Evolutionary conservation across 768 basidiomycete genomes (phyloP).

Genomic region (Boletus vermiculosoides): DNA sequence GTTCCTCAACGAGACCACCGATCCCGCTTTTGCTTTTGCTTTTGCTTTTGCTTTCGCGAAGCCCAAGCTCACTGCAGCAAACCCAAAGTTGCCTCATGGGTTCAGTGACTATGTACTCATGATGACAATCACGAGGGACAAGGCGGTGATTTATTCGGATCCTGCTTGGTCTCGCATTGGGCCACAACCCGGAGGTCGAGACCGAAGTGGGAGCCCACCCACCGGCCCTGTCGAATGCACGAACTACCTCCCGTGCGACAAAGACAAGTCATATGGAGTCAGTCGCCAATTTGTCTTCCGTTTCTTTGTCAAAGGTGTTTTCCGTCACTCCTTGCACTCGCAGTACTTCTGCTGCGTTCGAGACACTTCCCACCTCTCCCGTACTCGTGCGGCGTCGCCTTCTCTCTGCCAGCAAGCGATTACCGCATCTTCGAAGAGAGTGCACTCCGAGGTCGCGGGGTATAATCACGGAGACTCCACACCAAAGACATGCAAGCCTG

Average conservation of each 20-base stretch:
- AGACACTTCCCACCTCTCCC: too few species aligned
- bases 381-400: too few species aligned
- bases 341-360: too few species aligned
- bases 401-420: background rate
- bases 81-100: conserved; percentile 1
- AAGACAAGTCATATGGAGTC: too few species aligned
- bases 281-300: too few species aligned
- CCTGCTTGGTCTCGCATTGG: too few species aligned
- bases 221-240: background rate
- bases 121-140: too few species aligned
- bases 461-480: background rate
- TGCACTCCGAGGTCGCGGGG: background rate
- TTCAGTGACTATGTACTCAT: background rate
- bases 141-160: too few species aligned
- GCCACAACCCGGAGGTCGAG: too few species aligned
- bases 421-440: background rate
- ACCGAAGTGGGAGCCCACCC: background rate
- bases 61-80: background rate
- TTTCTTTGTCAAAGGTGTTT: too few species aligned
- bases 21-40: conserved; percentile 3
- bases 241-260: background rate
- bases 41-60: conserved; percentile 1
- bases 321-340: too few species aligned
- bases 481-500: background rate
- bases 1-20: conserved; percentile 7